Evolutionary conservation across 352 stramenopile genomes (phyloP), one percentile per base, ranked within the genome.

Genomic region (Phytopythium boreale): DNA sequence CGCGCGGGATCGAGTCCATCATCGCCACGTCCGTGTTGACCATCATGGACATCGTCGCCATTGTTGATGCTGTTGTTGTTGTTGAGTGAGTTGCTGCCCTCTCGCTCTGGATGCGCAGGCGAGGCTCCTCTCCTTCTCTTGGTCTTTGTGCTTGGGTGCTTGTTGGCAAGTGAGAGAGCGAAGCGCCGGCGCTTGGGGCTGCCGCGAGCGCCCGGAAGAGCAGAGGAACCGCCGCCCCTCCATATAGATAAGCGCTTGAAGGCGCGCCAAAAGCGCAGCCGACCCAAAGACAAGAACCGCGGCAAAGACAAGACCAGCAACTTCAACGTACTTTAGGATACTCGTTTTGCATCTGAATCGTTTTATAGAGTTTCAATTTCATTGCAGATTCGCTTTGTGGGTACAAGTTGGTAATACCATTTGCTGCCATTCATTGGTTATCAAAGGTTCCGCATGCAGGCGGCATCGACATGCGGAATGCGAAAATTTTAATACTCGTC

Each of bases 1-100:
- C 61, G 7, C 84, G 84, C 43, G 84, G 84, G 69, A 92, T 88
- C 59, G 76, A 77, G 52, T 85, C 80, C 70, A 90, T 49, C 55
- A 75, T 24, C 44, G 64, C 44, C 39, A 63, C 62, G 57, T 84
- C 60, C 26, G 70, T 70, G 64, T 82, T 59, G 29, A 81, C 59
- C 56, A 70, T 75, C 61, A 79, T 74, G 53, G 78, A 72, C 77
- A 85, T 83, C 20, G 77, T 79, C 29, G 74, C 71, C 77, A 83
- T 84, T 0, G 50, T 63, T 44, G 50, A 11, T 24, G 44, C n/a
- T 70, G 59, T 31, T 37, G 60, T 36, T 52, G 12, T 55, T 49
- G 55, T 61, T 64, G 61, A 41, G 73, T 68, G 67, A 27, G 69
- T 67, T 52, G 39, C 15, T n/a, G 39, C 17, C 15, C 39, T 46